Conservation (phyloP, 1,284 basidiomycete species). For the Cryptococcus amylolentus region DNA sequence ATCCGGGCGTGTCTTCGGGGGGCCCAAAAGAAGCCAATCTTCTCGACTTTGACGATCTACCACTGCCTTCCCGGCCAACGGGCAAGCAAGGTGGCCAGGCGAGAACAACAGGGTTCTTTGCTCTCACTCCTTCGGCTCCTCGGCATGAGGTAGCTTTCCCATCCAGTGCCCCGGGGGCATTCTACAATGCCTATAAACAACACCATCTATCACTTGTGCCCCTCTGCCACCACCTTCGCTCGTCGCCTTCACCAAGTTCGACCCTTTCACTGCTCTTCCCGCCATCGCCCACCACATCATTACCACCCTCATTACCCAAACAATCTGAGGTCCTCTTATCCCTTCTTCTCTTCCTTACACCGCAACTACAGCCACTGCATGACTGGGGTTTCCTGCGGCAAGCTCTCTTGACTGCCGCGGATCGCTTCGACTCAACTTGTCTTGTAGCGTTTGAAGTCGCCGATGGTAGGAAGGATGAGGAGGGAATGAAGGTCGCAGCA, state of each 20-base stretch:
- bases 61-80: conserved; percentile 40
- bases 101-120: conserved; percentile 48
- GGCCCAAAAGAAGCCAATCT: conserved; percentile 33
- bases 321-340: conserved; percentile 34
- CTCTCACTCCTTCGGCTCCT: conserved; percentile 30
- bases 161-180: conserved; percentile 25
- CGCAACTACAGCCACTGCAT: conserved; percentile 60
- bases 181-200: conserved; percentile 38
- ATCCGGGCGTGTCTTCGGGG: background rate
- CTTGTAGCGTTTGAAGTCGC: conserved; percentile 79
- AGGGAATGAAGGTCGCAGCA: conserved; percentile 71
- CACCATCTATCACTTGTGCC: conserved; percentile 38
- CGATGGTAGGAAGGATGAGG: conserved; percentile 67
- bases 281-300: conserved; percentile 47
- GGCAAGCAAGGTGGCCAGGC: conserved; percentile 14
- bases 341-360: conserved; percentile 61
- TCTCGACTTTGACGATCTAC: conserved; percentile 49
- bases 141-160: background rate
- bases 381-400: conserved; percentile 62
- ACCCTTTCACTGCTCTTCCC: conserved; percentile 56
- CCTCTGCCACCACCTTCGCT: conserved; percentile 37
- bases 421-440: conserved; percentile 79
- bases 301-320: conserved; percentile 25
- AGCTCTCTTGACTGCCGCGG: conserved; percentile 71
- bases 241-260: conserved; percentile 59